phyloP scores from a whole-genome alignment of 1,284 basidiomycete species.

The Pseudozyma sp. region DNA sequence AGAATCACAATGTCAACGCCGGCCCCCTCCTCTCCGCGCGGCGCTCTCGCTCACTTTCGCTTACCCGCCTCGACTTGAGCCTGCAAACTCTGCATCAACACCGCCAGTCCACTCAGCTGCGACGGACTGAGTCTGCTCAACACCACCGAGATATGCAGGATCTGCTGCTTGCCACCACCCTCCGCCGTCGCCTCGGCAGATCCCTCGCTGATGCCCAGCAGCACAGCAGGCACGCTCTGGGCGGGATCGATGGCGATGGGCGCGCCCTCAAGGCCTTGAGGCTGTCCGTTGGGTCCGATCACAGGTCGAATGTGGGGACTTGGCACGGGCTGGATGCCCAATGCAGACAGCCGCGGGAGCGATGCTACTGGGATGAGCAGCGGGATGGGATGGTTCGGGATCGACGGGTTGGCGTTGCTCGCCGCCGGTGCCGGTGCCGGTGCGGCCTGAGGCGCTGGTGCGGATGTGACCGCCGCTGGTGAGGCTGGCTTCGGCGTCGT shows the following conservation, averaged over 20 bases:
- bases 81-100: conserved; percentile 64
- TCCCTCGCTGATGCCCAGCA: conserved; percentile 64
- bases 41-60: conserved; percentile 12
- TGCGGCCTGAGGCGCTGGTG: conserved; percentile 12
- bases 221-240: conserved; percentile 60
- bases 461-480: conserved; percentile 10
- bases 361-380: conserved; percentile 63
- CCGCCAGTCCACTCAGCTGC: conserved; percentile 63
- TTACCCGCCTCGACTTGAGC: conserved; percentile 46
- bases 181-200: conserved; percentile 13
- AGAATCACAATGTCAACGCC: too few species aligned
- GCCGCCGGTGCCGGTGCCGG: conserved; percentile 18
- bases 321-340: conserved; percentile 61
- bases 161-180: conserved; percentile 49
- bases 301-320: conserved; percentile 59
- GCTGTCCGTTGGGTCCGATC: conserved; percentile 41
- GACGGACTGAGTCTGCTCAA: conserved; percentile 60
- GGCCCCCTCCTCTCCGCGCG: too few species aligned
- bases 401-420: conserved; percentile 27
- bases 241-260: conserved; percentile 57
- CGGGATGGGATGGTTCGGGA: conserved; percentile 64
- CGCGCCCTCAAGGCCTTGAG: conserved; percentile 38
- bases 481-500: conserved; percentile 1
- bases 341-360: conserved; percentile 55
- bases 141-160: conserved; percentile 63